These are phyloP conservation scores for Populus hybrid DNA, from an alignment of 441 rosid species.

Conservation along the genomic window DNA sequence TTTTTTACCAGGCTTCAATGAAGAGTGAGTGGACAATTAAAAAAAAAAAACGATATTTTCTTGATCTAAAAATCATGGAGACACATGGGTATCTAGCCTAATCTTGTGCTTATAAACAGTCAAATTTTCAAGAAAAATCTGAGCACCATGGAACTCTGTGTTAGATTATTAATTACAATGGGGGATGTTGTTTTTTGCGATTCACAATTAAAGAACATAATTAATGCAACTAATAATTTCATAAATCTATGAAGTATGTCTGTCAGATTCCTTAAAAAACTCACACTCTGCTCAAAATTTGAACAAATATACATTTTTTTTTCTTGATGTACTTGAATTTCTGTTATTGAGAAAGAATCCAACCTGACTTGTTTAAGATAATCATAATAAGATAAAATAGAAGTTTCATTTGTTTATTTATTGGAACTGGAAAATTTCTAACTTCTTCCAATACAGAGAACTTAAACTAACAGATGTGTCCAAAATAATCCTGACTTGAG, in stretches of 20 bases:
- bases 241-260: conserved; percentile 54
- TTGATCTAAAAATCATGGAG: conserved; percentile 15
- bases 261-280: conserved; percentile 50
- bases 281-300: conserved; percentile 14
- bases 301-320: neutral
- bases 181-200: conserved; percentile 9
- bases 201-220: conserved; percentile 27
- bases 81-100: conserved; percentile 31
- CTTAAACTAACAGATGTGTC: conserved; percentile 26
- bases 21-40: too few relatives aligned
- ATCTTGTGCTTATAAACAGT: conserved; percentile 21
- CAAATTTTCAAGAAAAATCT: conserved; percentile 12
- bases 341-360: conserved; percentile 22
- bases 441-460: conserved; percentile 4
- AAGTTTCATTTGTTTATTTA: conserved; percentile 50
- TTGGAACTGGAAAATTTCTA: conserved; percentile 31
- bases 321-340: conserved; percentile 3
- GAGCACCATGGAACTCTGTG: conserved; percentile 20
- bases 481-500: conserved; percentile 17
- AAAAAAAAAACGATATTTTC: neutral
- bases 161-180: conserved; percentile 5
- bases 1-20: neutral
- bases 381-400: conserved; percentile 48
- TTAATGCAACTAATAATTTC: conserved; percentile 30
- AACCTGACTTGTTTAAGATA: conserved; percentile 21